phyloP scores from a whole-genome alignment of 257 asterid species.

The Linaria vulgaris region DNA sequence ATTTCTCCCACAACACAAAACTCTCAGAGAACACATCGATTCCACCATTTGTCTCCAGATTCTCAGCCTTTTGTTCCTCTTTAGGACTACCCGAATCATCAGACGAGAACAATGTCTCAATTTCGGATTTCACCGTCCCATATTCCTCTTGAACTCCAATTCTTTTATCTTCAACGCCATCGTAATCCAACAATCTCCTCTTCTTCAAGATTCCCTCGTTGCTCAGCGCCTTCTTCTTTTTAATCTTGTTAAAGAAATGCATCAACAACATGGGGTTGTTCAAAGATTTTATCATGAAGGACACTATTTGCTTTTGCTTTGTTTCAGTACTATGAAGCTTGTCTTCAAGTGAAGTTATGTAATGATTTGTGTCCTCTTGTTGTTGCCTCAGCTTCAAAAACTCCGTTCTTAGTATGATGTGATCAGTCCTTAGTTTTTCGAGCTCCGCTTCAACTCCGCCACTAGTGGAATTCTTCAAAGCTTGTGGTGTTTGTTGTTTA shows the following conservation, averaged over 20 bases:
- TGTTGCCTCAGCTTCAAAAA: conserved; percentile 57
- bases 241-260: conserved; percentile 34
- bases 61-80: conserved; percentile 29
- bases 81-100: conserved; percentile 46
- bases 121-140: conserved; percentile 39
- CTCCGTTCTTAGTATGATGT: conserved; percentile 39
- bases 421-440: conserved; percentile 51
- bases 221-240: conserved; percentile 24
- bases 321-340: conserved; percentile 44
- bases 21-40: conserved; percentile 47
- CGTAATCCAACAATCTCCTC: conserved; percentile 16
- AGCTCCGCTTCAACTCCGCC: conserved; percentile 42
- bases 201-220: conserved; percentile 30
- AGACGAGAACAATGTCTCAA: conserved; percentile 37
- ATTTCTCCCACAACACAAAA: conserved; percentile 86
- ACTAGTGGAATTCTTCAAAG: conserved; percentile 37
- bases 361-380: conserved; percentile 43
- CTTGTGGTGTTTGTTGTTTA: conserved; percentile 19
- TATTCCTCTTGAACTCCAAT: conserved; percentile 40
- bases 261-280: conserved; percentile 46
- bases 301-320: conserved; percentile 49
- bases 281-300: conserved; percentile 48
- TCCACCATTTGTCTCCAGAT: conserved; percentile 25
- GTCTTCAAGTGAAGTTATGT: conserved; percentile 42
- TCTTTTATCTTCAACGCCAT: conserved; percentile 19